These are phyloP conservation scores for Didymella glomerata DNA, from an alignment of 2,329 filamentous ascomycete species.

Conservation along the genomic window DNA sequence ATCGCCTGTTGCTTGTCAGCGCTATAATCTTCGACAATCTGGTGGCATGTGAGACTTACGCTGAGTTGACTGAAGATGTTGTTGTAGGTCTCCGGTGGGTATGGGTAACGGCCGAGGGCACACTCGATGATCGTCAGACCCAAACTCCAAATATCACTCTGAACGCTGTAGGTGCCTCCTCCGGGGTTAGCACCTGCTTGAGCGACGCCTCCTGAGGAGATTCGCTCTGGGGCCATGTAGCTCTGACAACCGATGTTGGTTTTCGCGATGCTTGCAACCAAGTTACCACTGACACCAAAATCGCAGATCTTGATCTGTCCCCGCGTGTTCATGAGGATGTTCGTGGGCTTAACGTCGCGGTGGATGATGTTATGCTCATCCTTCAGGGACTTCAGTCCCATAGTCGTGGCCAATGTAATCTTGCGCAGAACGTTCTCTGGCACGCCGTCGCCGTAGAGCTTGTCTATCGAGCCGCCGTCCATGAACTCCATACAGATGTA, in stretches of 20 bases:
- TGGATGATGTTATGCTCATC: slow-evolving; percentile 99
- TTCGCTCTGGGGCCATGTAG: slow-evolving; percentile 98
- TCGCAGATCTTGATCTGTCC: slow-evolving; percentile 98
- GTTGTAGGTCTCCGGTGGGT: slow-evolving; percentile 95
- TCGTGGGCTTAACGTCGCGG: slow-evolving; percentile 98
- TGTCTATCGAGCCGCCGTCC: slow-evolving; percentile 98
- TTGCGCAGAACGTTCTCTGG: slow-evolving; percentile 88
- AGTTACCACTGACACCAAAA: slow-evolving; percentile 94
- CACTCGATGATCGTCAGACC: slow-evolving; percentile 96
- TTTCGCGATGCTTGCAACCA: slow-evolving; percentile 96
- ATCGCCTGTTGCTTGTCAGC: slow-evolving; percentile 73
- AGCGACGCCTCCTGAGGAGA: slow-evolving; percentile 83
- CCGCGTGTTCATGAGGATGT: slow-evolving; percentile 87
- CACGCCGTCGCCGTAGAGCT: slow-evolving; percentile 88
- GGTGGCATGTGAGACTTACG: slow-evolving; percentile 64
- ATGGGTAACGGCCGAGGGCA: slow-evolving; percentile 91
- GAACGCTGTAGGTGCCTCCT: slow-evolving; percentile 92
- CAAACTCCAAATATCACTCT: slow-evolving; percentile 97
- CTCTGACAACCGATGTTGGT: slow-evolving; percentile 99
- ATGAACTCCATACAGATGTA: slow-evolving; percentile 99
- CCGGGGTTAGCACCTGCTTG: slow-evolving; percentile 71
- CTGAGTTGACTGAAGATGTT: slow-evolving; percentile 98
- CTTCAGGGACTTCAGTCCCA: slow-evolving; percentile 91
- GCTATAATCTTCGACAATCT: background rate
- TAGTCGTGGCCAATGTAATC: slow-evolving; percentile 87